Conservation (phyloP, 257 asterid species). For the Solanum acaule region DNA sequence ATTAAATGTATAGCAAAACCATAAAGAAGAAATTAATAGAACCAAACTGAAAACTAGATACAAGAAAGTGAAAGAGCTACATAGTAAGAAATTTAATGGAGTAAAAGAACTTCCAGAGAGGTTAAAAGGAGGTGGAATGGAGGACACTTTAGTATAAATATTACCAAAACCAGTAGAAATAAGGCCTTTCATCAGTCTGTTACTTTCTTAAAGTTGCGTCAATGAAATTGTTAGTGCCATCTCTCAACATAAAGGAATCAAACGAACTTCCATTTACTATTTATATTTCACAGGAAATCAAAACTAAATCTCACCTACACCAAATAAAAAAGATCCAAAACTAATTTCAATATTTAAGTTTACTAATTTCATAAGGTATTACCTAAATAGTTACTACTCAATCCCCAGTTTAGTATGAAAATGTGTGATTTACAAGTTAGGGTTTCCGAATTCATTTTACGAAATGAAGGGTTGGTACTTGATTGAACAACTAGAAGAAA, state of each 20-base stretch:
- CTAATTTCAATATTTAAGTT: background rate
- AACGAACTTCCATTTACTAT: background rate
- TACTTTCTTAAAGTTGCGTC: background rate
- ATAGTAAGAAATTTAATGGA: background rate
- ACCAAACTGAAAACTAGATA: background rate
- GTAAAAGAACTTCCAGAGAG: background rate
- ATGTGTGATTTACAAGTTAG: slow-evolving; percentile 19
- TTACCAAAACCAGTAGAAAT: background rate
- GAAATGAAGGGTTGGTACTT: background rate
- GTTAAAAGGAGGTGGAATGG: background rate
- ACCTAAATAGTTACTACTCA: background rate
- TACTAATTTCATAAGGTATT: background rate
- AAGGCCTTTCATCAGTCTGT: background rate
- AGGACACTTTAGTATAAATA: background rate
- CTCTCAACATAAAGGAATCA: background rate
- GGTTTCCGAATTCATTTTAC: slow-evolving; percentile 32
- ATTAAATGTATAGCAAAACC: background rate
- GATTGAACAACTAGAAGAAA: background rate
- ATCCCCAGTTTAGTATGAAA: background rate
- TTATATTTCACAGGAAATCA: background rate
- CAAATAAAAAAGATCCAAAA: background rate
- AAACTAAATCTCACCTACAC: background rate
- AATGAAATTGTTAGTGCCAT: background rate
- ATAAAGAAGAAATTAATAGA: background rate
- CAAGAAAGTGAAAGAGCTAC: background rate